Base-by-base conservation (phyloP, 108 stramenopile species). In the Discostella pseudostelligera region DNA sequence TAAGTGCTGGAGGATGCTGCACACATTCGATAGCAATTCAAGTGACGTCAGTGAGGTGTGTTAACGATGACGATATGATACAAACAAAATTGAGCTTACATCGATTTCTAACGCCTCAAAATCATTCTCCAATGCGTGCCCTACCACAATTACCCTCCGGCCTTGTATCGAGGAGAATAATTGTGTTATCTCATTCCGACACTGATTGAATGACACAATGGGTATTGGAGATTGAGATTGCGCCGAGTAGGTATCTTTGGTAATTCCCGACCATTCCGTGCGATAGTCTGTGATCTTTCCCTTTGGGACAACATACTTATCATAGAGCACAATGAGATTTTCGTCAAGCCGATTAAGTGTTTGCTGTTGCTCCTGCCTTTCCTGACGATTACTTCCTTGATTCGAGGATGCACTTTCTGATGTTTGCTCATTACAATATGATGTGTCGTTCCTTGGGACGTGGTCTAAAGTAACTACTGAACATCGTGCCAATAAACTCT, bases 121-220 rank as follows among this genome's bases (percentile, higher is more conserved):
- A 65, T 81, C 81, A 53, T 81, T 81, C 22, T 74, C 67, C 29
- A 81, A 29, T 17, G 77, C 77, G 50, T 81, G 81, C 5, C 81
- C 81, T 3, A 78, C 77, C 9, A 81, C 66, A 8, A 81, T 29
- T 1, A 81, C 81, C 2, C 24, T 51, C 56, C 48, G 78, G 20
- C 67, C 68, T 12, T 58, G 59, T 14, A 56, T 72, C 24, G 76
- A 74, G 19, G 72, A 45, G 19, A 81, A 67, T 14, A 78, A 40
- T 53, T 57, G 50, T 10, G 71, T 26, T 7, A 78, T 51, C 59
- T 78, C 77, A 37, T 69, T 60, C 29, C 65, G 81, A 75, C 81
- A 81, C 13, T 64, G 59, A 16, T 78, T 22, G 45, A 74, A 79
- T 29, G 81, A 62, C 5, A 81, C 81, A 29, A 72, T 70, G 6